These are phyloP conservation scores for Cephalotrichum gorgonifer DNA, from an alignment of 2,329 filamentous ascomycete genomes.

Conservation along the genomic window DNA sequence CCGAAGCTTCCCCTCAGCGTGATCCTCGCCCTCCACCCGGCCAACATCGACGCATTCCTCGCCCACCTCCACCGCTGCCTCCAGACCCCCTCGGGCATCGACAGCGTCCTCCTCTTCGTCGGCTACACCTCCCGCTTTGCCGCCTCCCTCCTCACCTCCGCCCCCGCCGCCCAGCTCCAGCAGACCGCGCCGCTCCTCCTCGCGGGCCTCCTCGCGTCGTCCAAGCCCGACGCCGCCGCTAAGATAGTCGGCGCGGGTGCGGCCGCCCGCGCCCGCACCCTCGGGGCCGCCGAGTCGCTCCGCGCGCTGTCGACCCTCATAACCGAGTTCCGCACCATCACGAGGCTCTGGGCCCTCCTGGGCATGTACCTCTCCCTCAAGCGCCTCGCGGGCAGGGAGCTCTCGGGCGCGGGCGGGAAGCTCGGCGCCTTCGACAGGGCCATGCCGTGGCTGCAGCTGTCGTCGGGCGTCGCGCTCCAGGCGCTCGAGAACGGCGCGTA, in stretches of 20 bases:
- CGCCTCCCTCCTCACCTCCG: constrained; percentile 36
- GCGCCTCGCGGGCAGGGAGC: constrained; percentile 26
- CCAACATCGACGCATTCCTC: constrained; percentile 41
- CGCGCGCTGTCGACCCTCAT: constrained; percentile 55
- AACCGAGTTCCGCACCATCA: constrained; percentile 61
- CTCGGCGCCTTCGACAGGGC: constrained; percentile 29
- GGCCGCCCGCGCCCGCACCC: constrained; percentile 29
- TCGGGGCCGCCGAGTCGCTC: constrained; percentile 38
- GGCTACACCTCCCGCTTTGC: constrained; percentile 56
- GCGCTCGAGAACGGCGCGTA: constrained; percentile 75
- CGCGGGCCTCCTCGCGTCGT: constrained; percentile 38
- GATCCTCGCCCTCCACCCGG: constrained; percentile 16
- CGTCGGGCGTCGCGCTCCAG: constrained; percentile 61
- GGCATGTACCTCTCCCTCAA: constrained; percentile 62
- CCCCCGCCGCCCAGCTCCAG: constrained; percentile 48
- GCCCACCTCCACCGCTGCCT: constrained; percentile 51
- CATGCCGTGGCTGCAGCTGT: constrained; percentile 59
- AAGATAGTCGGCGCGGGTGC: constrained; percentile 6
- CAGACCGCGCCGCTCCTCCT: constrained; percentile 40
- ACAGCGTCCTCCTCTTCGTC: constrained; percentile 57
- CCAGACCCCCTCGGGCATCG: constrained; percentile 57
- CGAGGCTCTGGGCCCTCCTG: constrained; percentile 67
- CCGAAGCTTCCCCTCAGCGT: constrained; percentile 3
- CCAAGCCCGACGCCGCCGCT: constrained; percentile 28
- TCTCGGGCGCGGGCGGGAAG: constrained; percentile 17